Evolutionary conservation across 2,329 filamentous ascomycete genomes (phyloP).

Genomic region (Epichloe bromicola): DNA sequence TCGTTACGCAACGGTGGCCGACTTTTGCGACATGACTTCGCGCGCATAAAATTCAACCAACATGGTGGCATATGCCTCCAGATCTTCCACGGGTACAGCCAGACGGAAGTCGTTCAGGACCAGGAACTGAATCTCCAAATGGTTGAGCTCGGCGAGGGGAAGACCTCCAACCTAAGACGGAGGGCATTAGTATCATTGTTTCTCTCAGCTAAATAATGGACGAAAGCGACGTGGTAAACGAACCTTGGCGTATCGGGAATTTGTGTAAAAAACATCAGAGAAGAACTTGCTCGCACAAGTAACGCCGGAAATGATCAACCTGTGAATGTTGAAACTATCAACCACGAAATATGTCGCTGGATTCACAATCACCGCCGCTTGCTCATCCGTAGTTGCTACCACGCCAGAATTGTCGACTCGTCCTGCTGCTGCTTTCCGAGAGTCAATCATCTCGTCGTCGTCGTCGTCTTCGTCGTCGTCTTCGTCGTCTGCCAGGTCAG

Average conservation of each 20-base stretch:
- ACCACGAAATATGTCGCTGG: constrained; percentile 70
- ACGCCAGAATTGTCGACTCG: constrained; percentile 12
- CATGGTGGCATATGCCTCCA: constrained; percentile 97
- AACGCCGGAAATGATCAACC: constrained; percentile 89
- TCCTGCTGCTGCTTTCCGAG: constrained; percentile 12
- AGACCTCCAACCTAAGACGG: constrained; percentile 71
- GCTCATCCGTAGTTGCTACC: constrained; percentile 12
- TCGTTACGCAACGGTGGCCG: neutral
- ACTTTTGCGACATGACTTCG: constrained; percentile 51
- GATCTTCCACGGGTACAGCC: constrained; percentile 82
- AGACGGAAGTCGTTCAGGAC: constrained; percentile 93
- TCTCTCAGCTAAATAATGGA: neutral
- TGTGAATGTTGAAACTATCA: constrained; percentile 97
- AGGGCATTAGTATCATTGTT: constrained; percentile 6
- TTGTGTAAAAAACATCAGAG: constrained; percentile 96
- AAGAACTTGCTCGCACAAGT: constrained; percentile 99
- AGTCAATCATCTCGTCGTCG: constrained; percentile 21
- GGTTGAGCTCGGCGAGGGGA: constrained; percentile 83
- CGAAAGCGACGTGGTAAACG: constrained; percentile 12
- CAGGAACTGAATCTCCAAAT: constrained; percentile 90
- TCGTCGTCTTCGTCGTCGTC: constrained; percentile 15
- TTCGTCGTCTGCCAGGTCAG: constrained; percentile 39
- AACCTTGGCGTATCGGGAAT: constrained; percentile 98
- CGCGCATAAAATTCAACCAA: constrained; percentile 94
- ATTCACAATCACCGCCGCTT: constrained; percentile 10